Base-by-base conservation (phyloP, 163 green algal species). In the Scenedesmus sp. region DNA sequence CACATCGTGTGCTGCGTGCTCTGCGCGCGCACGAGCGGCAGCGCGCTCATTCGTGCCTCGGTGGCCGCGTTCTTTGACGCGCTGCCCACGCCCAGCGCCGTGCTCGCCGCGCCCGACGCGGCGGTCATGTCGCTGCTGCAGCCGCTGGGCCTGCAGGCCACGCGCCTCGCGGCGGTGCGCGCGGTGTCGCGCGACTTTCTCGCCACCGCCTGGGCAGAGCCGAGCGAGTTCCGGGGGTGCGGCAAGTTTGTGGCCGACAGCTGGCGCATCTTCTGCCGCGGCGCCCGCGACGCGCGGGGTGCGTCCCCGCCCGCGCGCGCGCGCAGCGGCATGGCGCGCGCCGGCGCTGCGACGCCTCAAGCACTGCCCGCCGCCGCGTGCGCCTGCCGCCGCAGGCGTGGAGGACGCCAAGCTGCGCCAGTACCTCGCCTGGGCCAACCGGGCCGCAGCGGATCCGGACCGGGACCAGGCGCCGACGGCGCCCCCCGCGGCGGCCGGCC, bases 231-330 rank as follows among this genome's bases (percentile, higher is more conserved):
- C 70, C 77, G 77, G 26, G 84, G 85, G 28, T 91, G 88, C 51
- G 88, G 88, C 34, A 83, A 76, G 57, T 92, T 92, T 77, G 77
- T 84, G 42, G 51, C 72, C 4, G 88, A 91, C 82, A 83, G 60
- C 42, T 92, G 82, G 82, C 69, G 60, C 63, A 88, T 91, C 48
- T 92, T 92, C 60, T 92, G 88, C 80, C 60, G 80, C 4, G 84
- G 82, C 0, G 54, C 79, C n/a, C 53, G 36, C 33, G 50, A 48
- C 0, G 9, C 39, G 20, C 60, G 48, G 20, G 78, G 69, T 29
- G 14, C 11, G 24, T 33, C 17, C 4, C 31, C 29, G 18, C 4
- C 7, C 45, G 60, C 31, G 34, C 31, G 1, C 31, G 33, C 28
- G 13, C 11, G 5, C 45, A 20, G 4, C 13, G 11, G 9, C 60